These are phyloP conservation scores for Taiozyma sp. DNA, from an alignment of 1,139 yeast species.

Conservation along the genomic window DNA sequence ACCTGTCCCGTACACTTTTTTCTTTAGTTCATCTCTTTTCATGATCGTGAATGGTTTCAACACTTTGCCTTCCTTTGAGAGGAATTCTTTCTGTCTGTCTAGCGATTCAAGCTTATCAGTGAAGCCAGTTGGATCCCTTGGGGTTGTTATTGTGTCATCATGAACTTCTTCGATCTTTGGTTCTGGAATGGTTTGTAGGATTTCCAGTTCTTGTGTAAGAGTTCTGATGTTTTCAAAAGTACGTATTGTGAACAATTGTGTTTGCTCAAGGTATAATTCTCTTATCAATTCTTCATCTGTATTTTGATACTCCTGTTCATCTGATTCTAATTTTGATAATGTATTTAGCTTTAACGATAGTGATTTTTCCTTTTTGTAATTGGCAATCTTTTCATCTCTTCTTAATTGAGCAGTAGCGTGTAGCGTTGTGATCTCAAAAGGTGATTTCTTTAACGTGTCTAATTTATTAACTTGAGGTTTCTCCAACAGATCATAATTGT, in stretches of 20 bases:
- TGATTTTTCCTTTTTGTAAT: conserved; percentile 56
- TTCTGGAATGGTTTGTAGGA: conserved; percentile 38
- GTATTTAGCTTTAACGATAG: conserved; percentile 39
- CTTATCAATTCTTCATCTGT: conserved; percentile 63
- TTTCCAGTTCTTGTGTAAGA: conserved; percentile 52
- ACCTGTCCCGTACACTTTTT: conserved; percentile 84
- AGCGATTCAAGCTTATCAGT: conserved; percentile 51
- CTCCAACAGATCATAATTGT: conserved; percentile 39
- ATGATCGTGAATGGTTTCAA: conserved; percentile 82
- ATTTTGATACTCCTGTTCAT: conserved; percentile 31
- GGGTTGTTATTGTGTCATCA: conserved; percentile 8
- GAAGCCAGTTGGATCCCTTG: conserved; percentile 34
- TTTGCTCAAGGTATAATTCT: conserved; percentile 47
- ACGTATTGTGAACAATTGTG: conserved; percentile 47
- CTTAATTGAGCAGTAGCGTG: conserved; percentile 42
- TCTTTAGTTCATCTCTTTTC: conserved; percentile 51
- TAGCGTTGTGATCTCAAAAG: conserved; percentile 35
- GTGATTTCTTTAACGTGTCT: conserved; percentile 34
- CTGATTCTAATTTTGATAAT: conserved; percentile 30
- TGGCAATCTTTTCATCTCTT: conserved; percentile 70
- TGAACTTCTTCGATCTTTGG: conserved; percentile 15
- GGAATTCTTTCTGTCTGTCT: conserved; percentile 30
- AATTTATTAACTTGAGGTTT: conserved; percentile 36
- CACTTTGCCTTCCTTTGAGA: conserved; percentile 71
- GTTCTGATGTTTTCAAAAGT: conserved; percentile 52